Evolutionary conservation across 1,139 yeast species (phyloP).

Genomic region (Yamadazyma conglobata): DNA sequence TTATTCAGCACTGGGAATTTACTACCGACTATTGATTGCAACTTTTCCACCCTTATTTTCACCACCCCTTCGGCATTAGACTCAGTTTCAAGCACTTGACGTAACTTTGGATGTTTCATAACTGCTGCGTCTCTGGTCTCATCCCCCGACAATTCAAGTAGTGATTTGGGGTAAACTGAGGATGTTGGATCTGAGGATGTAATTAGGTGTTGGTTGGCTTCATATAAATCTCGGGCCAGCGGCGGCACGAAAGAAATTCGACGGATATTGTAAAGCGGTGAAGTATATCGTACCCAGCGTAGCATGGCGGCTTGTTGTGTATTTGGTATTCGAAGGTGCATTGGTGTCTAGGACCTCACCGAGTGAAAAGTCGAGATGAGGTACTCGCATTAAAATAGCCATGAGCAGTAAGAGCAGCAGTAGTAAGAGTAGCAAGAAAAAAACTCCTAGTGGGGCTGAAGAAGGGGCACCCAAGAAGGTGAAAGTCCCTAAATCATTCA

Average conservation of each 20-base stretch:
- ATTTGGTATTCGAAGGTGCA: too few relatives aligned
- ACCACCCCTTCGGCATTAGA: not conserved
- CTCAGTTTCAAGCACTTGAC: slow-evolving; percentile 3
- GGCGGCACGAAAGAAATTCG: too few relatives aligned
- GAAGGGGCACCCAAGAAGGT: slow-evolving; percentile 31
- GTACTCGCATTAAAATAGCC: not conserved
- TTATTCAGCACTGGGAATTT: slow-evolving; percentile 20
- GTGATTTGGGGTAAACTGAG: slow-evolving; percentile 9
- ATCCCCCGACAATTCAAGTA: slow-evolving; percentile 2
- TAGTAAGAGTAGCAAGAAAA: slow-evolving; percentile 18
- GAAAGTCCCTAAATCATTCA: slow-evolving; percentile 46
- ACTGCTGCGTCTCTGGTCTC: slow-evolving; percentile 3
- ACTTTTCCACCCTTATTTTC: slow-evolving; percentile 5
- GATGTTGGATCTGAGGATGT: not conserved
- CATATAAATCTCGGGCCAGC: slow-evolving; percentile 11
- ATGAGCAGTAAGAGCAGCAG: slow-evolving; percentile 12
- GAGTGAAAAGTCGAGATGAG: not conserved
- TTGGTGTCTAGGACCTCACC: too few relatives aligned
- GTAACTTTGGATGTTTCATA: slow-evolving; percentile 6
- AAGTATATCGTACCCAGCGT: too few relatives aligned
- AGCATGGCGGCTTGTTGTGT: too few relatives aligned
- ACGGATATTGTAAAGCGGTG: too few relatives aligned
- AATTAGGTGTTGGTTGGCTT: slow-evolving; percentile 1
- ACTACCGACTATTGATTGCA: slow-evolving; percentile 18
- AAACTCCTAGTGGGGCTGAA: slow-evolving; percentile 20